These are phyloP conservation scores for Yamadazyma diospyri DNA, from an alignment of 1,139 yeast genomes.

Conservation along the genomic window DNA sequence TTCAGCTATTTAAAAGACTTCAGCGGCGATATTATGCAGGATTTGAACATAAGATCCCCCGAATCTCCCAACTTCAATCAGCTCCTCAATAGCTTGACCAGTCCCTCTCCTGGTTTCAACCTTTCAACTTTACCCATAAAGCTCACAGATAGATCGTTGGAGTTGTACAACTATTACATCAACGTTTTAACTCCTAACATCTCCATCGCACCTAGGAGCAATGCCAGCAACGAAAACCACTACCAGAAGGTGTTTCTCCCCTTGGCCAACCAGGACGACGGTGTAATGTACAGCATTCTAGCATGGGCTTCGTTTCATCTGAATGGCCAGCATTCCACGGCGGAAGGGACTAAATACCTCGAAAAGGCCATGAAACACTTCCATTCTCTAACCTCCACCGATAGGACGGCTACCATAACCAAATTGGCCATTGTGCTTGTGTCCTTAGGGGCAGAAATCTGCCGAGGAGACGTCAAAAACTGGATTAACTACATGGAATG, in stretches of 20 bases:
- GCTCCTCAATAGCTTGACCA: conserved; percentile 17
- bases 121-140: conserved; percentile 17
- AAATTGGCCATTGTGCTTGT: conserved; percentile 65
- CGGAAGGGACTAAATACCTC: conserved; percentile 45
- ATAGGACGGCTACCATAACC: conserved; percentile 24
- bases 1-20: conserved; percentile 7
- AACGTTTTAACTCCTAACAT: conserved; percentile 55
- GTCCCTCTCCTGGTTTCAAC: conserved; percentile 18
- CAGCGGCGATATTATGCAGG: conserved; percentile 4
- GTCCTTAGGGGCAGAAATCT: conserved; percentile 68
- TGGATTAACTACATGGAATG: conserved; percentile 63
- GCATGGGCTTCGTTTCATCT: conserved; percentile 78
- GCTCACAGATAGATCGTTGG: conserved; percentile 15
- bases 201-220: conserved; percentile 56
- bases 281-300: conserved; percentile 64
- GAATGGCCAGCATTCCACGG: conserved; percentile 40
- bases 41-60: conserved; percentile 6
- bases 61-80: conserved; percentile 17
- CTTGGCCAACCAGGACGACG: conserved; percentile 65
- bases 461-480: conserved; percentile 69
- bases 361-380: conserved; percentile 46
- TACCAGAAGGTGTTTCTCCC: conserved; percentile 74
- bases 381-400: conserved; percentile 17
- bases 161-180: conserved; percentile 63
- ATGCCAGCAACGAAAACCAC: conserved; percentile 51